phyloP scores from a whole-genome alignment of 345 rosid genomes.

The Ceriops zippeliana region DNA sequence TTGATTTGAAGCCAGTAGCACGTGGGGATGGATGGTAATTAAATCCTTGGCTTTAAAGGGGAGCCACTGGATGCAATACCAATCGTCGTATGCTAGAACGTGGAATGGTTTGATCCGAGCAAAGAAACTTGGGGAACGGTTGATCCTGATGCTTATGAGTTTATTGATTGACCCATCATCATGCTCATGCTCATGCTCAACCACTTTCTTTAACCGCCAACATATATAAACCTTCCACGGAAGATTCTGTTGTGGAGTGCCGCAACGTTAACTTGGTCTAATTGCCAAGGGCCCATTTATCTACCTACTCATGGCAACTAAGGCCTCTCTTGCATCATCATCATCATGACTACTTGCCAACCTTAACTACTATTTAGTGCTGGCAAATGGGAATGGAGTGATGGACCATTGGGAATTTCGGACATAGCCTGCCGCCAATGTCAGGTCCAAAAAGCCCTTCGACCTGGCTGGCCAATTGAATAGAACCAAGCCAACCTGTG shows the following conservation, averaged over 20 bases:
- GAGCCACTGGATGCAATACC: background rate
- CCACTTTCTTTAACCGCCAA: background rate
- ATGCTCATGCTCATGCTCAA: background rate
- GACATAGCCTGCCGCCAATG: background rate
- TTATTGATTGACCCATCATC: background rate
- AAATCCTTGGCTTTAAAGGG: background rate
- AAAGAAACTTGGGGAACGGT: background rate
- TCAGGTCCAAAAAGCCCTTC: background rate
- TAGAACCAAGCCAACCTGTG: constrained; percentile 5
- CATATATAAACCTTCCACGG: background rate
- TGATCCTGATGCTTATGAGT: background rate
- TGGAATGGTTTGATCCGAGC: background rate
- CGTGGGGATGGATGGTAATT: background rate
- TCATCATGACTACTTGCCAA: background rate
- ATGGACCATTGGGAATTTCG: background rate
- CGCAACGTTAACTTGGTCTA: background rate
- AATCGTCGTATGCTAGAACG: background rate
- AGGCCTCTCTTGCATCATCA: background rate
- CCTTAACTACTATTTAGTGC: background rate
- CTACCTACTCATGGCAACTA: background rate
- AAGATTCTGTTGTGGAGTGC: background rate
- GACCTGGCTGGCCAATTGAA: background rate
- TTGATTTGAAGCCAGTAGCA: background rate
- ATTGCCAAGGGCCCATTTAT: background rate
- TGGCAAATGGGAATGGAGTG: background rate